A percentile compares a stretch with the other conserved stretches of the same genome.
These are phyloP conservation scores for Didymosphaeria variabile DNA, from an alignment of 2,329 filamentous ascomycete genomes.

Conservation along the genomic window DNA sequence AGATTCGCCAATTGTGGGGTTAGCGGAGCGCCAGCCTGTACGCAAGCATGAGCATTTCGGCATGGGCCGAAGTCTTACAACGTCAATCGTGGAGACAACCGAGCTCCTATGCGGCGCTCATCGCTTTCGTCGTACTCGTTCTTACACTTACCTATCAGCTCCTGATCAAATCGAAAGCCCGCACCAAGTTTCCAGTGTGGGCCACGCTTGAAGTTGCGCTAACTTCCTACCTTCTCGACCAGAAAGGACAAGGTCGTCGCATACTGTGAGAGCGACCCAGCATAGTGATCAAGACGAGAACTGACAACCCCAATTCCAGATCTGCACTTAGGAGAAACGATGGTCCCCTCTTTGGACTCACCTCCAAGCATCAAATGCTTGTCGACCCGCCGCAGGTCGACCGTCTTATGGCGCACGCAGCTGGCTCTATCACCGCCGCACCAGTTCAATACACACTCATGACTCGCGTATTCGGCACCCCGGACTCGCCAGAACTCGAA, in stretches of 20 bases:
- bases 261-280: not conserved
- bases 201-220: constrained; percentile 1
- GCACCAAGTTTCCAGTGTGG: not conserved
- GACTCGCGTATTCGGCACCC: not conserved
- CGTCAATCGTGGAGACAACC: too few species aligned
- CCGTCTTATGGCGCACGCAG: not conserved
- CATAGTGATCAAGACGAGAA: not conserved
- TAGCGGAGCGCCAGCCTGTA: too few species aligned
- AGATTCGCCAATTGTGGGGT: too few species aligned
- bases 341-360: not conserved
- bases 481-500: not conserved
- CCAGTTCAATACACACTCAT: constrained; percentile 1
- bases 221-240: not conserved
- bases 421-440: not conserved
- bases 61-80: too few species aligned
- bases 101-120: too few species aligned
- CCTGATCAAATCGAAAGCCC: not conserved
- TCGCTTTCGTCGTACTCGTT: not conserved
- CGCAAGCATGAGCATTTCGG: too few species aligned
- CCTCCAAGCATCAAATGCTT: not conserved
- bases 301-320: not conserved
- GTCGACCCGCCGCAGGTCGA: not conserved
- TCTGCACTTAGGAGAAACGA: constrained; percentile 1
- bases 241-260: not conserved
- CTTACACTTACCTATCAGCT: not conserved